Evolutionary conservation across 495 filamentous ascomycete species (phyloP), one percentile per base, ranked within the genome.

Genomic region (Tetracladium marchalianum): DNA sequence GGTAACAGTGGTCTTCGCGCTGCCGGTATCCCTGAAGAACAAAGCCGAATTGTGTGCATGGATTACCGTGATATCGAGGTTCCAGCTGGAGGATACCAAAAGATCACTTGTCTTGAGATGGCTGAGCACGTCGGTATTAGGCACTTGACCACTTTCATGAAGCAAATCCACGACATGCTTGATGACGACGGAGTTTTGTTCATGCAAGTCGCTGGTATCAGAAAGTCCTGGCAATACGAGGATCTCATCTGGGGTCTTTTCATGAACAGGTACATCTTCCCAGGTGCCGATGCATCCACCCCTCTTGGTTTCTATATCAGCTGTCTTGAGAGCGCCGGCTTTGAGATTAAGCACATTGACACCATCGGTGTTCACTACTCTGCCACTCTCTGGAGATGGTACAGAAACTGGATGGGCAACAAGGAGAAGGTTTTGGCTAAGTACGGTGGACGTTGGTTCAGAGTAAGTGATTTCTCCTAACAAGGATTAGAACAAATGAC

Each of bases 351-450:
- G 75, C 60, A 64, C 35, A 60, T 90, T 53, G 87, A 95, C 60
- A 95, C 87, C 41, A 78, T 95, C 55, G 90, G 89, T 56, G 89
- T 98, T 35, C 92, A 98, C 70, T 98, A 98, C 67, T 94, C 87
- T 32, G 88, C 90, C 42, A 98, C 92, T 31, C 69, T 98, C 37
- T 98, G 92, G 92, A 80, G 87, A 60, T 98, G 92, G 92, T 98
- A 98, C 72, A 75, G 92, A 54, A 98, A 98, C 75, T 98, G 92
- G 92, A 74, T 97, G 64, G 92, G 75, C 63, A 98, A 97, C 76
- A 75, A 77, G 49, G 90, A 95, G 50, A 96, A 95, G 73, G 84
- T 97, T 31, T 76, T 83, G 62, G 88, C 85, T 48, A 97, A 96
- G 75, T 98, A 97, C 62, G 92, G 92, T 53, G 83, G 84, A 52